Evolutionary conservation across 2,329 filamentous ascomycete species (phyloP).

Genomic region (Talaromyces sp.): DNA sequence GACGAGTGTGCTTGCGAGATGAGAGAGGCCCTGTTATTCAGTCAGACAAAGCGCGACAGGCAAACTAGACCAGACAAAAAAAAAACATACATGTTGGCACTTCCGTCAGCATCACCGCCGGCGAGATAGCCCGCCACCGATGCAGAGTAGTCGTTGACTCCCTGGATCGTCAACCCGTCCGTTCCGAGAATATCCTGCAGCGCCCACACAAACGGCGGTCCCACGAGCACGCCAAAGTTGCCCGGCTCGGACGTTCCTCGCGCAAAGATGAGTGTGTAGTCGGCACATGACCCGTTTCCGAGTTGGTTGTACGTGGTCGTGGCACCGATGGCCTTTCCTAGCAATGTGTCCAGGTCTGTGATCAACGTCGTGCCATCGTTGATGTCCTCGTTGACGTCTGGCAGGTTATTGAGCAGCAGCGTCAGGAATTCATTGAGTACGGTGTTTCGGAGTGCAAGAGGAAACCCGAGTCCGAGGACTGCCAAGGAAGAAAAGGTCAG

Average conservation of each 20-base stretch:
- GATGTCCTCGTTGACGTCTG: conserved; percentile 10
- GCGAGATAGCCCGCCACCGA: conserved; percentile 16
- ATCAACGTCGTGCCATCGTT: conserved; percentile 5
- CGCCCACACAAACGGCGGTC: conserved; percentile 17
- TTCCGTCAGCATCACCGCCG: conserved; percentile 15
- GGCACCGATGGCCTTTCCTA: conserved; percentile 10
- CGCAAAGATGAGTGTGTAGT: conserved; percentile 17
- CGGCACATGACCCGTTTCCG: conserved; percentile 7
- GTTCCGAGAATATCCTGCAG: conserved; percentile 11
- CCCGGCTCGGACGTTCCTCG: conserved; percentile 18
- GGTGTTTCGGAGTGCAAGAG: conserved; percentile 1
- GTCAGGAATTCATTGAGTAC: conserved; percentile 12
- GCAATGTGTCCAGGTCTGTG: conserved; percentile 9
- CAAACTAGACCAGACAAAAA: not conserved
- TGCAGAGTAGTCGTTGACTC: conserved; percentile 17
- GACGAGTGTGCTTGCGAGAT: conserved; percentile 12
- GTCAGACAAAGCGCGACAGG: not conserved
- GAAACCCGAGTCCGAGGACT: not conserved
- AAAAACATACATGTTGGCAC: conserved; percentile 12
- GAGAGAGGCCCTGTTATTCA: conserved; percentile 13
- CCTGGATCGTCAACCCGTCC: conserved; percentile 14
- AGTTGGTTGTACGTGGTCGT: conserved; percentile 15
- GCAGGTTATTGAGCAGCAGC: conserved; percentile 11
- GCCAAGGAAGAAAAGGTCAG: not conserved
- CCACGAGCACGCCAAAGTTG: conserved; percentile 15